Evolutionary conservation across 768 basidiomycete genomes (phyloP).

Genomic region (Rhodotorula kratochvilovae): DNA sequence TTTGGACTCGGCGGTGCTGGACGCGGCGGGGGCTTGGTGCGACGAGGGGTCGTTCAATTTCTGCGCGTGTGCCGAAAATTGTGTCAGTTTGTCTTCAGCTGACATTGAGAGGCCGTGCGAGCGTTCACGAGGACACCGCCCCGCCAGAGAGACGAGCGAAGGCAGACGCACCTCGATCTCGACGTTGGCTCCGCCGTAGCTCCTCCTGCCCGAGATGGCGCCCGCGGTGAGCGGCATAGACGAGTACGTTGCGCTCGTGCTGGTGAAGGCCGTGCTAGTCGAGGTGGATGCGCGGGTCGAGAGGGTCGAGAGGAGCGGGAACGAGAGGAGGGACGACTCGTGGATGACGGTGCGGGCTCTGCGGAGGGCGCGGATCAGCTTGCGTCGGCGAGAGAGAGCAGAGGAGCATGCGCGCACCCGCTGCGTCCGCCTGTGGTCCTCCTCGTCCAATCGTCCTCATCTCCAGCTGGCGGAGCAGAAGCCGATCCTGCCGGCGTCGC

Average conservation of each 20-base stretch:
- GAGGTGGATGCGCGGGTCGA: conserved; percentile 3
- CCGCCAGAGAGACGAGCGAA: neutral
- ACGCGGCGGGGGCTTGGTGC: neutral
- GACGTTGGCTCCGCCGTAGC: conserved; percentile 31
- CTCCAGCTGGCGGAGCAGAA: no score
- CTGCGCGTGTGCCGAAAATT: neutral
- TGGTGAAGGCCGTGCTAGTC: neutral
- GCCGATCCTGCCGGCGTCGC: neutral
- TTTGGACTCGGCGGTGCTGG: neutral
- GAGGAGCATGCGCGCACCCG: neutral
- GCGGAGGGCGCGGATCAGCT: neutral
- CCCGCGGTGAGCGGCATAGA: conserved; percentile 35
- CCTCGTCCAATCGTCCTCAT: neutral
- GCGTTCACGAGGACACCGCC: no score
- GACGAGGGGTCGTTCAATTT: conserved; percentile 34
- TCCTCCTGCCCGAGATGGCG: conserved; percentile 25
- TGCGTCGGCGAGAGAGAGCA: no score
- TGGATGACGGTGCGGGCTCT: conserved; percentile 14
- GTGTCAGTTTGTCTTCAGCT: no score
- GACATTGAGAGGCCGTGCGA: no score
- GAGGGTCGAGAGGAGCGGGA: conserved; percentile 26
- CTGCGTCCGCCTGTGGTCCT: neutral
- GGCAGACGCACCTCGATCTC: conserved; percentile 31
- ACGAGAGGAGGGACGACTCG: conserved; percentile 33
- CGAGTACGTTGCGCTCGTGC: conserved; percentile 3